Conservation (phyloP, 257 asterid species). For the Gentiana macrophylla region DNA sequence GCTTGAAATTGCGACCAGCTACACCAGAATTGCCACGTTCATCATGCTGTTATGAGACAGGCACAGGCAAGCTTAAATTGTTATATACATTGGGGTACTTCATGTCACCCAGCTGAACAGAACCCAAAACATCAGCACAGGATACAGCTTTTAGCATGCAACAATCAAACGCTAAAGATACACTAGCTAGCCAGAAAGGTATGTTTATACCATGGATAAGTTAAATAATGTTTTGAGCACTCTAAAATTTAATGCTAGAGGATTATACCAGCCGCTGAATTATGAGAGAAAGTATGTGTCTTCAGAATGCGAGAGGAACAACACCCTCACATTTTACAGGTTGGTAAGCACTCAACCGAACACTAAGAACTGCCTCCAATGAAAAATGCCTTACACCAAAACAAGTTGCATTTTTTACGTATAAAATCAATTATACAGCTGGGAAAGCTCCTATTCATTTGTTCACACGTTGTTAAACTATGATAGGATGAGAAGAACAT, state of each 20-base stretch:
- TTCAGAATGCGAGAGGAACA: too few relatives aligned
- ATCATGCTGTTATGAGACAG: constrained; percentile 91
- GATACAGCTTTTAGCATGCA: constrained; percentile 2
- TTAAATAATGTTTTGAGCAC: too few relatives aligned
- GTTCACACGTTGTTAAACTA: constrained; percentile 12
- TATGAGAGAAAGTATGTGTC: too few relatives aligned
- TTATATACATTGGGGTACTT: constrained; percentile 51
- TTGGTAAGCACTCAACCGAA: not conserved
- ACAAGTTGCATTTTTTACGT: constrained; percentile 5
- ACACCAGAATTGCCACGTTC: constrained; percentile 67
- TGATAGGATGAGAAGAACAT: constrained; percentile 18
- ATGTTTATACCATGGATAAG: too few relatives aligned
- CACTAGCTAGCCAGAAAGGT: not conserved
- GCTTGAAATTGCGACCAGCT: constrained; percentile 49
- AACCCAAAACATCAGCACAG: constrained; percentile 29
- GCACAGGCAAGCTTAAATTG: constrained; percentile 79
- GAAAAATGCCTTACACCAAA: not conserved
- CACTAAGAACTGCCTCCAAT: constrained; percentile 3
- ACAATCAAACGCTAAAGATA: constrained; percentile 1
- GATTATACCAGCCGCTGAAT: too few relatives aligned
- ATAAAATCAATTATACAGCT: constrained; percentile 4
- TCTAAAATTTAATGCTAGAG: too few relatives aligned
- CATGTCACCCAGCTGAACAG: constrained; percentile 49
- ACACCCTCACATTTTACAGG: not conserved
- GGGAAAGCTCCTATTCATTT: constrained; percentile 3